A percentile compares a stretch with the other conserved stretches of the same genome.
phyloP scores from a whole-genome alignment of 2,329 filamentous ascomycete species.

The Talaromyces sp. region DNA sequence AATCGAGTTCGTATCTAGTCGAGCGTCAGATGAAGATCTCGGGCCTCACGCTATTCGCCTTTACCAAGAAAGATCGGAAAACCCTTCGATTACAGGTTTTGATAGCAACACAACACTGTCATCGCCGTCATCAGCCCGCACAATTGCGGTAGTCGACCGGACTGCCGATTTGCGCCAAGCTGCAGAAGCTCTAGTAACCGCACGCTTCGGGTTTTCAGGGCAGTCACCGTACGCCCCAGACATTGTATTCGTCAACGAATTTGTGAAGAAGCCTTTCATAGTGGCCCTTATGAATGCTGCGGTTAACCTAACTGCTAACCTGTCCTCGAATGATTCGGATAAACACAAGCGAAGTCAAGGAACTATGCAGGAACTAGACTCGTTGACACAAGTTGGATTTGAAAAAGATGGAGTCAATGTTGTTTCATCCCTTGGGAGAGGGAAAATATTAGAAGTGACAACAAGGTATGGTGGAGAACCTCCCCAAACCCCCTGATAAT shows the following conservation, averaged over 20 bases:
- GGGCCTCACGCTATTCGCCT: conserved; percentile 1
- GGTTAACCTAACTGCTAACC: neutral
- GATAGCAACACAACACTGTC: conserved; percentile 15
- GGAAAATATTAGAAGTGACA: neutral
- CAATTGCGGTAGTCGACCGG: conserved; percentile 57
- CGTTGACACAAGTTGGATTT: neutral
- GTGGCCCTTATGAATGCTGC: conserved; percentile 40
- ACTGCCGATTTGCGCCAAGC: conserved; percentile 51
- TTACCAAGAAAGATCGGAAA: neutral
- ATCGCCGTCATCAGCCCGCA: conserved; percentile 20
- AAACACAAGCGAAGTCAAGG: neutral
- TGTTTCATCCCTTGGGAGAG: conserved; percentile 1
- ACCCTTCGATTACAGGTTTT: neutral
- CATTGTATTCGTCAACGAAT: conserved; percentile 61
- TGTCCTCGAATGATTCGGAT: conserved; percentile 11
- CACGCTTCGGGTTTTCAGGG: conserved; percentile 52
- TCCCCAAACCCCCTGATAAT: neutral
- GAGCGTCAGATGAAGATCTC: conserved; percentile 35
- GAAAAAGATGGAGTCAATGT: neutral
- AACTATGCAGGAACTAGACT: neutral
- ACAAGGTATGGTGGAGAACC: neutral
- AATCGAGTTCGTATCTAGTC: conserved; percentile 33
- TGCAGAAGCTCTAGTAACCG: conserved; percentile 48
- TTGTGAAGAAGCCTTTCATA: conserved; percentile 50
- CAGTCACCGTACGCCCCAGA: conserved; percentile 58